Evolutionary conservation across 176 grass and related monocot genomes (phyloP).

Genomic region (Eremochloa ophiuroides): DNA sequence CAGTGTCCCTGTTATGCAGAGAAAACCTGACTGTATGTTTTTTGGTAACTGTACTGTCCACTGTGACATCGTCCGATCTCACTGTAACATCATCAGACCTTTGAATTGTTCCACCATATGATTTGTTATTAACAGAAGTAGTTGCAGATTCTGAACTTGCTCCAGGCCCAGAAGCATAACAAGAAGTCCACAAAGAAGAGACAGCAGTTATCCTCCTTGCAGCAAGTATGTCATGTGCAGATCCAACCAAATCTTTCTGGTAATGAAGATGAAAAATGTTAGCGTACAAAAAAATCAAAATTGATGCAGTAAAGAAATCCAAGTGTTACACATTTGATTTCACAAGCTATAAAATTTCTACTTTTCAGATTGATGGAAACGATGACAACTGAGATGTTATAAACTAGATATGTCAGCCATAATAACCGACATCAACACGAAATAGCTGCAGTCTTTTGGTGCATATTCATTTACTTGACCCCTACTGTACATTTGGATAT

Average conservation of each 20-base stretch:
- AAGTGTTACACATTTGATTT: not conserved
- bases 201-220: constrained; percentile 59
- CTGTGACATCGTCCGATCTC: constrained; percentile 55
- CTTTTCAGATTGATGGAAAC: not conserved
- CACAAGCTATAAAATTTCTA: not conserved
- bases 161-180: constrained; percentile 44
- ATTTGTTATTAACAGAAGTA: constrained; percentile 95
- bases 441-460: not conserved
- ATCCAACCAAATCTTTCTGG: constrained; percentile 85
- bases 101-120: constrained; percentile 72
- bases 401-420: not conserved
- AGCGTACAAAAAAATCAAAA: not conserved
- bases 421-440: not conserved
- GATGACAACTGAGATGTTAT: not conserved
- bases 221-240: constrained; percentile 68
- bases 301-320: not conserved
- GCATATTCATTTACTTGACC: not conserved
- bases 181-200: constrained; percentile 37
- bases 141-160: constrained; percentile 96
- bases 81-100: constrained; percentile 57
- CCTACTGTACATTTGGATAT: not conserved
- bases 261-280: constrained; percentile 20
- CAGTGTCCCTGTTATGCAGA: constrained; percentile 55
- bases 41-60: constrained; percentile 78
- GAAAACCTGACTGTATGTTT: constrained; percentile 60